Conservation (phyloP, 2,329 filamentous ascomycete genomes). For the Phyllosticta citriasiana region DNA sequence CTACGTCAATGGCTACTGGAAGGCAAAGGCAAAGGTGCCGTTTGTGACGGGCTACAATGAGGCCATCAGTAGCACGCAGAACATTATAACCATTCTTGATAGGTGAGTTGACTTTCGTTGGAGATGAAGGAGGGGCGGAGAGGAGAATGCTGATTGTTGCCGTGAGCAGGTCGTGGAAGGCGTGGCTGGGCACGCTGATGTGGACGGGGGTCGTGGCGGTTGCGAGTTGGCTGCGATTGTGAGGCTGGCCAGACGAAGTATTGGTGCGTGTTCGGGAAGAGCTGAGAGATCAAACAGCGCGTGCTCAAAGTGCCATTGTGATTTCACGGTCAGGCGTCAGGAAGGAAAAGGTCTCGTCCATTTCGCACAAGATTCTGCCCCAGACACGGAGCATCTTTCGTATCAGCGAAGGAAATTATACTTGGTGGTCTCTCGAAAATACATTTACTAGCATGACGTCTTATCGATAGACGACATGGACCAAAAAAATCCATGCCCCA, state of each 20-base stretch:
- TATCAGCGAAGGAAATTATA: no score
- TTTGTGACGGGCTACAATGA: conserved; percentile 28
- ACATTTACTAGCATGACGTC: no score
- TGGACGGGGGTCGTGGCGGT: not conserved
- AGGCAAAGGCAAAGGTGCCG: conserved; percentile 22
- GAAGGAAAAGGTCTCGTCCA: no score
- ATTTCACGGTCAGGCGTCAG: no score
- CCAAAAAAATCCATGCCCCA: not conserved
- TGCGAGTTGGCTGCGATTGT: not conserved
- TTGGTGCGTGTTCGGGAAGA: not conserved
- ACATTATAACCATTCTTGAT: conserved; percentile 1
- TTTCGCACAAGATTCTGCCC: no score
- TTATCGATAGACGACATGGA: no score
- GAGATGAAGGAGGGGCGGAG: no score
- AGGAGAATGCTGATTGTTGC: no score
- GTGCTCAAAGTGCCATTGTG: no score
- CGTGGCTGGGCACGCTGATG: not conserved
- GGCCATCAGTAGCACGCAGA: conserved; percentile 16
- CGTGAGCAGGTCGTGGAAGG: not conserved
- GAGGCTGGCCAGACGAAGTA: not conserved
- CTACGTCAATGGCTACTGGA: conserved; percentile 27
- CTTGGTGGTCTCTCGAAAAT: no score
- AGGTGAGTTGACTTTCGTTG: not conserved
- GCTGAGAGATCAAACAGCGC: not conserved
- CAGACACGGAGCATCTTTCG: no score